Evolutionary conservation across 2,329 filamentous ascomycete species (phyloP).

Genomic region (Monilinia vaccinii-corymbosi): DNA sequence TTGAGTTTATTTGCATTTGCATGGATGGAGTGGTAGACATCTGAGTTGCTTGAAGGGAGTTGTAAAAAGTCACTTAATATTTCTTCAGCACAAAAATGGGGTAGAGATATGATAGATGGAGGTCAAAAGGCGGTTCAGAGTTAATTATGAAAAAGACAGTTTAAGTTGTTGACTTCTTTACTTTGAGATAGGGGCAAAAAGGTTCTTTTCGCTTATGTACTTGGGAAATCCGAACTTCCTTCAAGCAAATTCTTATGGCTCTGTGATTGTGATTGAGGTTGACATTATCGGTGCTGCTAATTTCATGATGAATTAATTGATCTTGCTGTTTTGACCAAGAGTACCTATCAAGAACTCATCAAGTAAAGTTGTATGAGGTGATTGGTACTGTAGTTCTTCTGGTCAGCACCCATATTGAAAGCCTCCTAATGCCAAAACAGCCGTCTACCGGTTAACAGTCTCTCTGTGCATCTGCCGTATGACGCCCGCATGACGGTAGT

Average conservation of each 20-base stretch:
- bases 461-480: not conserved
- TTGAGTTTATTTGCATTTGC: slow-evolving; percentile 5
- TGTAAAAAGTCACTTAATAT: slow-evolving; percentile 7
- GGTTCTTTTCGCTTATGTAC: slow-evolving; percentile 5
- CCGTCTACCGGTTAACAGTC: not conserved
- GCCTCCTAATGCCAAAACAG: not conserved
- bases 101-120: not conserved
- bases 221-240: not conserved
- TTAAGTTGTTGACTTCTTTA: not conserved
- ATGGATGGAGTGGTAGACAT: not conserved
- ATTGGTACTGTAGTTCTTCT: not conserved
- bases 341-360: not conserved
- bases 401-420: not conserved
- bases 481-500: not conserved
- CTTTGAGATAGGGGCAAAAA: not conserved
- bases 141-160: not conserved
- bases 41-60: not conserved
- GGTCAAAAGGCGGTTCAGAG: not conserved
- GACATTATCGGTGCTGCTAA: not conserved
- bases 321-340: not conserved
- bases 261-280: not conserved
- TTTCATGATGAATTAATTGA: not conserved
- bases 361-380: not conserved
- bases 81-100: not conserved
- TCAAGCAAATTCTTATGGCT: not conserved